Conservation (phyloP, 768 basidiomycete genomes). For the Guyanaporus albipodus region DNA sequence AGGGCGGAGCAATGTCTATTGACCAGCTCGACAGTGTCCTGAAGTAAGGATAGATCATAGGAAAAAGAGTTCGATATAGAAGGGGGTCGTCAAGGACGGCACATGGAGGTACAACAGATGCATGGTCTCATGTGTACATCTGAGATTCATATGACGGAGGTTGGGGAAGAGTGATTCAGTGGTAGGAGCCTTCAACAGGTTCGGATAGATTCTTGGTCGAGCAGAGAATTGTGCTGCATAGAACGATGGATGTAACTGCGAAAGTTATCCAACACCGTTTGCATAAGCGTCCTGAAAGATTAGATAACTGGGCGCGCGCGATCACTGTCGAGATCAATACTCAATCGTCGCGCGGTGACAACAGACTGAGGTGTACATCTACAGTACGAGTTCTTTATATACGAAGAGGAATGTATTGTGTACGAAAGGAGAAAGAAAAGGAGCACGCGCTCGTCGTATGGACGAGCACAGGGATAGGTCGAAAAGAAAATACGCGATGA, state of each 20-base stretch:
- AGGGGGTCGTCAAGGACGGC: neutral
- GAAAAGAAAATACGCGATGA: too few species aligned
- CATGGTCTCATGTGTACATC: neutral
- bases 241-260: neutral
- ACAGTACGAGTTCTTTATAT: too few species aligned
- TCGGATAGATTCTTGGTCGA: neutral
- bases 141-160: neutral
- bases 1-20: neutral
- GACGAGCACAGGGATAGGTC: too few species aligned
- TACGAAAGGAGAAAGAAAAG: too few species aligned
- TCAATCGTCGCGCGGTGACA: too few species aligned
- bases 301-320: too few species aligned
- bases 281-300: too few species aligned
- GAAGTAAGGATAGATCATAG: neutral
- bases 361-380: too few species aligned
- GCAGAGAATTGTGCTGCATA: neutral
- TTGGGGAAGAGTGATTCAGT: neutral
- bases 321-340: too few species aligned
- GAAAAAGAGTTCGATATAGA: neutral
- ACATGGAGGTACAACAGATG: neutral
- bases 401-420: too few species aligned
- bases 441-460: too few species aligned
- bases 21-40: neutral
- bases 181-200: neutral
- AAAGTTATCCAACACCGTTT: neutral